Percentiles rank a stretch among this genome's conserved stretches.
These are phyloP conservation scores for Podaxis sp. DNA, from an alignment of 768 basidiomycete genomes.

Conservation along the genomic window DNA sequence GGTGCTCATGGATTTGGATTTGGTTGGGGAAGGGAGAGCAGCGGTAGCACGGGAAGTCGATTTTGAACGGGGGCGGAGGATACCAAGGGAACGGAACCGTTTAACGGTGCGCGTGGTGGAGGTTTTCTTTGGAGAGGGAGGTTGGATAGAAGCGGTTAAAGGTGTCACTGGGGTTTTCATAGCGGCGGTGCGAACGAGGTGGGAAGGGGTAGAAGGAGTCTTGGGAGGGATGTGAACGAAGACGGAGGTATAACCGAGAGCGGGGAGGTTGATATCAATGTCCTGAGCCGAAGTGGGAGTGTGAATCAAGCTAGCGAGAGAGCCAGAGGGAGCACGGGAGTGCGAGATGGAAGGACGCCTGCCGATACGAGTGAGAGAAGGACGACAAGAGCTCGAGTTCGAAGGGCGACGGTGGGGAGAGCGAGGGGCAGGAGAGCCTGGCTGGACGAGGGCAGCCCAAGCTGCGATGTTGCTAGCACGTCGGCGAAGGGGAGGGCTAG, in stretches of 20 bases:
- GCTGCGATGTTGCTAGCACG: slow-evolving; percentile 51
- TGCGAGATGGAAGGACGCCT: slow-evolving; percentile 34
- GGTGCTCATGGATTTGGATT: slow-evolving; percentile 5
- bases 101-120: slow-evolving; percentile 15
- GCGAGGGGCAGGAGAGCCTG: slow-evolving; percentile 57
- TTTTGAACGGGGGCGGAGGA: slow-evolving; percentile 14
- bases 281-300: slow-evolving; percentile 47
- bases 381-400: slow-evolving; percentile 18
- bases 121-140: slow-evolving; percentile 18
- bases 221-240: slow-evolving; percentile 55
- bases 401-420: slow-evolving; percentile 37
- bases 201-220: slow-evolving; percentile 44
- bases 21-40: slow-evolving; percentile 20
- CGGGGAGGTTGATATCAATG: slow-evolving; percentile 54
- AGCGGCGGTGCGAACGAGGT: slow-evolving; percentile 24
- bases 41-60: background rate
- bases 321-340: slow-evolving; percentile 39
- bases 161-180: slow-evolving; percentile 11
- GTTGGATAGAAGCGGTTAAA: slow-evolving; percentile 16
- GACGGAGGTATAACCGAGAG: slow-evolving; percentile 64
- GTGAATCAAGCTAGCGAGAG: slow-evolving; percentile 45
- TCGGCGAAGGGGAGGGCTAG: slow-evolving; percentile 21
- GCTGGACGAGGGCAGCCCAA: slow-evolving; percentile 68
- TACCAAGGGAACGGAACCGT: slow-evolving; percentile 16
- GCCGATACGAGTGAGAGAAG: slow-evolving; percentile 22